phyloP scores from a whole-genome alignment of 139 green algal genomes.

The Desmodesmus armatus region DNA sequence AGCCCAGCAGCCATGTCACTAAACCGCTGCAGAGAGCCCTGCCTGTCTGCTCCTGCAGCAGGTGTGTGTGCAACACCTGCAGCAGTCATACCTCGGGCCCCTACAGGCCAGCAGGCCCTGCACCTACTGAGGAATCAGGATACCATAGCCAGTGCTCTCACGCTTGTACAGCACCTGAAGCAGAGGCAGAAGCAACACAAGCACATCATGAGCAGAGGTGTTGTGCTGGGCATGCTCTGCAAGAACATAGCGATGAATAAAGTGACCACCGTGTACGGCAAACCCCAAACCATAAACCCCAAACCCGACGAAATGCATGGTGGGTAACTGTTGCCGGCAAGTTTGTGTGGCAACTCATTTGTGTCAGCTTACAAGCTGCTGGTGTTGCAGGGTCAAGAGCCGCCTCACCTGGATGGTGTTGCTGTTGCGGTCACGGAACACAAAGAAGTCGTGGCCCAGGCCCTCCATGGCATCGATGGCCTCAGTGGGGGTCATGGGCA shows the following conservation, averaged over 20 bases:
- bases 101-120: neutral
- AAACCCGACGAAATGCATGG: no score
- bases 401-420: slow-evolving; percentile 49
- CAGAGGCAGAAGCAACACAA: neutral
- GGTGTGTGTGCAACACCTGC: neutral
- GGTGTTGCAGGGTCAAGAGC: neutral
- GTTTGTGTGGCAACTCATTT: no score
- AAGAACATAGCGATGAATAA: no score
- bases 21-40: no score
- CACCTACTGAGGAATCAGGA: slow-evolving; percentile 68
- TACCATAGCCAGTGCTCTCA: slow-evolving; percentile 68
- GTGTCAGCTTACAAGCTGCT: no score
- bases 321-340: no score
- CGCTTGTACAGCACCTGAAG: slow-evolving; percentile 73
- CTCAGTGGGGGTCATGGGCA: slow-evolving; percentile 67
- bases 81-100: neutral
- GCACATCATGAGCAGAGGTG: no score
- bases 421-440: slow-evolving; percentile 63
- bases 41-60: no score
- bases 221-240: no score
- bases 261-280: no score
- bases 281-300: no score
- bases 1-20: no score
- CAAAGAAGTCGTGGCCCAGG: slow-evolving; percentile 73
- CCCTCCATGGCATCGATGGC: slow-evolving; percentile 71